Conservation (phyloP, 345 rosid species). For the Diplotaxis tenuifolia region DNA sequence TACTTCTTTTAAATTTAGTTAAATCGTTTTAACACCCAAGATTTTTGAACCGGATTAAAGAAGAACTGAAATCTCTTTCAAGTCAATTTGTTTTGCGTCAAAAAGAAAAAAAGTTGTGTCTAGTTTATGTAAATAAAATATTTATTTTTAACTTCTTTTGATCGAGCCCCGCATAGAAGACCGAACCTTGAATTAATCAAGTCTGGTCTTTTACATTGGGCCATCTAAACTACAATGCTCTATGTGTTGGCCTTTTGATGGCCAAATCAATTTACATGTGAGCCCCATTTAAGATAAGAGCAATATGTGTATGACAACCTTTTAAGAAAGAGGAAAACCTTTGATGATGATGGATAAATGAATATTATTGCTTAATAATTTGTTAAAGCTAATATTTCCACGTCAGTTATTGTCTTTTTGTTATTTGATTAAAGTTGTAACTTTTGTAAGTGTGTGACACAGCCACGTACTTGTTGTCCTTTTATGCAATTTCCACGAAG, state of each 20-base stretch:
- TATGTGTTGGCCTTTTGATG: slow-evolving; percentile 8
- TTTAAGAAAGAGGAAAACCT: too few species aligned
- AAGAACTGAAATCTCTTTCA: not conserved
- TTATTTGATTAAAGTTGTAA: slow-evolving; percentile 3
- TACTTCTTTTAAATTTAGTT: not conserved
- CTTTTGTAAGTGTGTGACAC: slow-evolving; percentile 19
- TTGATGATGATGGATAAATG: too few species aligned
- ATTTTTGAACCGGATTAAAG: not conserved
- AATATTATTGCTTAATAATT: too few species aligned
- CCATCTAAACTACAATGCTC: not conserved
- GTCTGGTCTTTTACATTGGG: not conserved
- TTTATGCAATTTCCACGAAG: slow-evolving; percentile 24
- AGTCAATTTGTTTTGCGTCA: not conserved
- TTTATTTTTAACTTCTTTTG: too few species aligned
- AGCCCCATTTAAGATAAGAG: not conserved
- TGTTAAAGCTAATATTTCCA: not conserved
- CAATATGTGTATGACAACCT: too few species aligned
- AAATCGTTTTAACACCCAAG: not conserved
- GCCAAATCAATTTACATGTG: not conserved
- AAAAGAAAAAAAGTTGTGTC: too few species aligned
- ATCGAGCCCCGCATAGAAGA: not conserved
- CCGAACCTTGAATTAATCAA: not conserved
- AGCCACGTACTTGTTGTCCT: slow-evolving; percentile 31
- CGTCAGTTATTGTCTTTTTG: not conserved
- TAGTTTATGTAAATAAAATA: too few species aligned